phyloP scores from a whole-genome alignment of 2,329 filamentous ascomycete genomes.

The Dothideomycetes sp. region DNA sequence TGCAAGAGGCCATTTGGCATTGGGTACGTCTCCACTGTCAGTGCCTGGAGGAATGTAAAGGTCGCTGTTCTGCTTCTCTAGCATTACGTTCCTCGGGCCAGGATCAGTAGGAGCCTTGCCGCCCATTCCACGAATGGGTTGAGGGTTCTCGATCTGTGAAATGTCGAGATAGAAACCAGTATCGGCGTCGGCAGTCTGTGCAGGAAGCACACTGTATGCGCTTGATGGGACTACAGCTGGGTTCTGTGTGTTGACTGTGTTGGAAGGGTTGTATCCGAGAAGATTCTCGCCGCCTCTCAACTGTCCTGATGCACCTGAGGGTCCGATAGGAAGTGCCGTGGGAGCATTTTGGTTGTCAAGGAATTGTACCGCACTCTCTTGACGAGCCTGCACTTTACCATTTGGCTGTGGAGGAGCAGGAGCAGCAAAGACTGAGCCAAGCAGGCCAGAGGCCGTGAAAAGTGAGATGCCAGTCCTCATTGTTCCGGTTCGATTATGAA shows the following conservation, averaged over 20 bases:
- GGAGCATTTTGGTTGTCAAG: slow-evolving; percentile 4
- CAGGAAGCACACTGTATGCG: slow-evolving; percentile 29
- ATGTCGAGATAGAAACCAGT: slow-evolving; percentile 33
- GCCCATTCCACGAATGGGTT: slow-evolving; percentile 30
- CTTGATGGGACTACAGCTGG: slow-evolving; percentile 26
- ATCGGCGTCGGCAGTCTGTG: slow-evolving; percentile 29
- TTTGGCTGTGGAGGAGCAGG: slow-evolving; percentile 1
- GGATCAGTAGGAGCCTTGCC: slow-evolving; percentile 32
- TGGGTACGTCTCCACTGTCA: slow-evolving; percentile 30
- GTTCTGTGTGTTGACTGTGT: slow-evolving; percentile 23
- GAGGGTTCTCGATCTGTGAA: slow-evolving; percentile 31
- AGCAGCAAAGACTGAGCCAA: slow-evolving; percentile 8
- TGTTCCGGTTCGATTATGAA: background rate
- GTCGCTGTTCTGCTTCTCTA: slow-evolving; percentile 33
- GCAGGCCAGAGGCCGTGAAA: slow-evolving; percentile 4
- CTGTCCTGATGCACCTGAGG: slow-evolving; percentile 28
- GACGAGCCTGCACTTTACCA: slow-evolving; percentile 2
- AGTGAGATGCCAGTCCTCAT: slow-evolving; percentile 4
- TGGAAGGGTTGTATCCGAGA: slow-evolving; percentile 27
- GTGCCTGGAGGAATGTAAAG: slow-evolving; percentile 32
- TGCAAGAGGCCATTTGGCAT: slow-evolving; percentile 36
- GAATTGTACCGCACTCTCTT: slow-evolving; percentile 7
- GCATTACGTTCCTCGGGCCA: slow-evolving; percentile 26
- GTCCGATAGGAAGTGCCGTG: slow-evolving; percentile 20
- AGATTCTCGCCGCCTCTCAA: slow-evolving; percentile 27